phyloP scores from a whole-genome alignment of 75 land plant species.

The Ceratopteris richardii region DNA sequence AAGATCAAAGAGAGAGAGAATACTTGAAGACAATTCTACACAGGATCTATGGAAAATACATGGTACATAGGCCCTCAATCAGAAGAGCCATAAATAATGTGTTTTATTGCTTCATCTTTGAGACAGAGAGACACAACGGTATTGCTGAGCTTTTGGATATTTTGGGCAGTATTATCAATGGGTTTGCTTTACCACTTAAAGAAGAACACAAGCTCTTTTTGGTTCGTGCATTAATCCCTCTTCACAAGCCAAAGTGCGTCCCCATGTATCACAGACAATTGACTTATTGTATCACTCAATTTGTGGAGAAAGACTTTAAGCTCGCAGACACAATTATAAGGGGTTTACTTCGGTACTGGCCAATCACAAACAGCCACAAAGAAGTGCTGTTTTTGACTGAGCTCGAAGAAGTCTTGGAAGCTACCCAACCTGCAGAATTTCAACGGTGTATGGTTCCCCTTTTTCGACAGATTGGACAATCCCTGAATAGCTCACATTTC shows the following conservation, averaged over 20 bases:
- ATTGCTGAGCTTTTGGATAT: conserved; percentile 56
- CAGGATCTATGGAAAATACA: conserved; percentile 42
- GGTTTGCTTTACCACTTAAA: conserved; percentile 54
- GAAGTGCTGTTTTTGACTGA: conserved; percentile 47
- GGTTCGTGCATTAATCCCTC: conserved; percentile 44
- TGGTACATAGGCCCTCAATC: conserved; percentile 44
- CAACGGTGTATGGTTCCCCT: conserved; percentile 38
- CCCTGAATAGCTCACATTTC: conserved; percentile 44
- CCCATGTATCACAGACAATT: conserved; percentile 35
- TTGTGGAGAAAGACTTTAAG: too few species aligned
- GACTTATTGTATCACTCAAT: conserved; percentile 52
- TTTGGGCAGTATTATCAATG: conserved; percentile 60
- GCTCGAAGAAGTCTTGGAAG: conserved; percentile 49
- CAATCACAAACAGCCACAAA: conserved; percentile 49
- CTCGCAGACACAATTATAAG: conserved; percentile 41
- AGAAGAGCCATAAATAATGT: conserved; percentile 44
- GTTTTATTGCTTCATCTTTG: conserved; percentile 64
- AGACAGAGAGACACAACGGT: conserved; percentile 57
- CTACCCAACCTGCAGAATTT: conserved; percentile 44
- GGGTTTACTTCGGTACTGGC: conserved; percentile 50
- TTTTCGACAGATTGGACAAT: conserved; percentile 29
- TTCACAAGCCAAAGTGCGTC: conserved; percentile 49
- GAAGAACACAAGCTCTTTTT: too few species aligned
- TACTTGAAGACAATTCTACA: conserved; percentile 45
- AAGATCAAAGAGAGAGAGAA: conserved; percentile 49